A percentile compares a stretch with the other conserved stretches of the same genome.
phyloP scores from a whole-genome alignment of 1,139 yeast genomes.

The Nakaseomyces nivariensis region DNA sequence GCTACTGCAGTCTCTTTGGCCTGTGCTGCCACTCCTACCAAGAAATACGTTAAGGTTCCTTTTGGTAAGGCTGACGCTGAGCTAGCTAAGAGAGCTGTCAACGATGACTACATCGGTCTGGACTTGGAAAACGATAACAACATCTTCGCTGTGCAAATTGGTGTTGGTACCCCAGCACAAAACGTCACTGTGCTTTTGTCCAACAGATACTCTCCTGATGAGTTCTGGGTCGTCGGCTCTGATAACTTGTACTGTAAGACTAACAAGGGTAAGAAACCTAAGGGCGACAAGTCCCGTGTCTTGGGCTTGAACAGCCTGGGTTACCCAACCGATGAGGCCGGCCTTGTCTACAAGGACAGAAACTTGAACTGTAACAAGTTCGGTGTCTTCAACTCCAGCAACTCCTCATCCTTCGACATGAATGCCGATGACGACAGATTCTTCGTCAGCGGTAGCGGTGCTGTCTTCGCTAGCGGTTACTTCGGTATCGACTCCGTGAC shows the following conservation, averaged over 20 bases:
- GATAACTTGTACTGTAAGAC: constrained; percentile 18
- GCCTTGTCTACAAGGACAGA: background rate
- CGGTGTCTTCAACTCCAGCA: background rate
- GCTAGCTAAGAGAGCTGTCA: constrained; percentile 8
- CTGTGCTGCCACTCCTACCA: background rate
- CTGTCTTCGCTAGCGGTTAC: background rate
- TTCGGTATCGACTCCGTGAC: constrained; percentile 2
- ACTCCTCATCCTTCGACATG: background rate
- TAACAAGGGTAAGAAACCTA: constrained; percentile 6
- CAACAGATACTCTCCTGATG: constrained; percentile 65
- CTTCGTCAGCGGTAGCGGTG: background rate
- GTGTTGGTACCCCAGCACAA: constrained; percentile 47
- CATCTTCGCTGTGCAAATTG: constrained; percentile 22
- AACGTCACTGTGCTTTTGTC: constrained; percentile 40
- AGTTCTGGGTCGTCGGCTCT: constrained; percentile 43
- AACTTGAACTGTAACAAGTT: background rate
- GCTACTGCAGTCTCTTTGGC: background rate
- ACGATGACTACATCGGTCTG: constrained; percentile 12
- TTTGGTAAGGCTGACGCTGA: background rate
- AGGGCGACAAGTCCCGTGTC: background rate
- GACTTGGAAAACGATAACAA: constrained; percentile 17
- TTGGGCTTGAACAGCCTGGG: background rate
- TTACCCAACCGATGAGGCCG: background rate
- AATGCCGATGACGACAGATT: background rate
- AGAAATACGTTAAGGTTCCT: background rate